Evolutionary conservation across 2,329 filamentous ascomycete species (phyloP), one percentile per base, ranked within the genome.

Genomic region (Monilinia laxa): DNA sequence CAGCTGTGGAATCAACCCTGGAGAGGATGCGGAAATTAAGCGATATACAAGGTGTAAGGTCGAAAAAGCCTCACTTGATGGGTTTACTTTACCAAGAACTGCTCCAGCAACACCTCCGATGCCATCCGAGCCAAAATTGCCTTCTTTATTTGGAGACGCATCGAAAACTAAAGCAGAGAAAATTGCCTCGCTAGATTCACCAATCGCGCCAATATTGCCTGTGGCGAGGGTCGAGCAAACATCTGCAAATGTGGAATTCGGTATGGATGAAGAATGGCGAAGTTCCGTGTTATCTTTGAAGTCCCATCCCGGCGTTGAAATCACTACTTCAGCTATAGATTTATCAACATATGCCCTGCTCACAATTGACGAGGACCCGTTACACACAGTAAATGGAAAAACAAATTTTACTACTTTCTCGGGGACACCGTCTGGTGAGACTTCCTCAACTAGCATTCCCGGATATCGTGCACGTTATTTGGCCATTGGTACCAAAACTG

Each of bases 391-490:
- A 75, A 84, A 84, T 7, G 82, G 83, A 55, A 78, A 77, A n/a
- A 73, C 70, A 5, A 69, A 62, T 71, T 60, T 69, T 23, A 73
- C 72, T 12, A 73, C 73, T 6, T 70, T 71, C 28, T 70, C 71
- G 40, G 70, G 70, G 10, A 76, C 72, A 38, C 72, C 73, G 20
- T 73, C 68, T 14, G 69, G 72, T 54, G 67, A 67, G 52, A 70
- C 70, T 14, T 70, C 70, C 4, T 71, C 79, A 28, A 75, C 79
- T 6, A 90, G 96, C 70, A 86, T 97, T 40, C 94, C 94, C 4
- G 95, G 95, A 7, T 90, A 93, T 67, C 86, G 93, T 69, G 90
- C 90, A 67, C 89, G 94, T 16, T 85, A 96, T 54, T 76, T 98
- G 49, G 92, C 91, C 23, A 80, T 93, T 57, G 95, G 95, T 23